Conservation (phyloP, 768 basidiomycete species). For the Termitomyces sp. region DNA sequence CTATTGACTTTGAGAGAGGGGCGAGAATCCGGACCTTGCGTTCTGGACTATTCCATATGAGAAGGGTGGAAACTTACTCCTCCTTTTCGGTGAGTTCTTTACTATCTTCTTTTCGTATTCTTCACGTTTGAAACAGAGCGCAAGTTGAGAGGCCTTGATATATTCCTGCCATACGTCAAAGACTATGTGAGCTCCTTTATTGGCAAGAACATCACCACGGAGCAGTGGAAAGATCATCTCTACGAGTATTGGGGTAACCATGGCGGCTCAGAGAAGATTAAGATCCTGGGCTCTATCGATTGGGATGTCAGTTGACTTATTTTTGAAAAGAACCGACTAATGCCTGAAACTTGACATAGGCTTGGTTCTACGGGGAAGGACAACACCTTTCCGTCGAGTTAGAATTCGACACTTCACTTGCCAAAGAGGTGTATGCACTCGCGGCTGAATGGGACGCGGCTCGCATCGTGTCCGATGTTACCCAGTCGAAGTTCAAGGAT, state of each 20-base stretch:
- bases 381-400: constrained; percentile 66
- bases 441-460: constrained; percentile 74
- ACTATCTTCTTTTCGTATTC: too few species aligned
- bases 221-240: constrained; percentile 80
- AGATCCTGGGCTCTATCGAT: constrained; percentile 63
- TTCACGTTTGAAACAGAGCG: constrained; percentile 41
- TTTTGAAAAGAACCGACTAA: not conserved
- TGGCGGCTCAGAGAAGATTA: constrained; percentile 57
- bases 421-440: constrained; percentile 64
- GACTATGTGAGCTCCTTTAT: constrained; percentile 82
- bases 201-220: constrained; percentile 79
- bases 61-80: constrained; percentile 86
- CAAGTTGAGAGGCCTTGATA: constrained; percentile 75
- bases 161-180: constrained; percentile 79
- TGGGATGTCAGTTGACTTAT: constrained; percentile 65
- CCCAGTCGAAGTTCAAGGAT: constrained; percentile 50
- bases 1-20: constrained; percentile 70
- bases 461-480: constrained; percentile 40
- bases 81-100: constrained; percentile 63
- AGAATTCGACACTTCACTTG: constrained; percentile 72
- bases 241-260: constrained; percentile 64
- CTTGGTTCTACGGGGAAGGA: constrained; percentile 84
- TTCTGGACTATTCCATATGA: constrained; percentile 79
- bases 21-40: constrained; percentile 77
- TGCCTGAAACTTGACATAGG: constrained; percentile 33